Conservation (phyloP, 805 yeast genomes). For the Blastobotrys robertii region DNA sequence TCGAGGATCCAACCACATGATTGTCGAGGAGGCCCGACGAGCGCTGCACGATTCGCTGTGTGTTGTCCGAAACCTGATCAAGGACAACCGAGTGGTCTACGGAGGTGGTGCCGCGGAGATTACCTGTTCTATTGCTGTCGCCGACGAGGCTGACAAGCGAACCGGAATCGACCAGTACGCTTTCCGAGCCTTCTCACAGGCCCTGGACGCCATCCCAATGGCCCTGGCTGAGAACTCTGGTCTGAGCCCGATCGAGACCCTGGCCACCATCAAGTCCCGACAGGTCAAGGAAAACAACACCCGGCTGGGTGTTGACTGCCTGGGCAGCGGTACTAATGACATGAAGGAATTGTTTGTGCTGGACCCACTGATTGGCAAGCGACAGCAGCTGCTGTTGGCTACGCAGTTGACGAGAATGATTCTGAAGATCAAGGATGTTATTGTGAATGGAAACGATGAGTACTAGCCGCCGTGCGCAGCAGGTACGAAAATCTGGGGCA, state of each 20-base stretch:
- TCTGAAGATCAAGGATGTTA: slow-evolving; percentile 91
- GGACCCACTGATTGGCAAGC: slow-evolving; percentile 95
- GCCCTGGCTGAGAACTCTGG: slow-evolving; percentile 97
- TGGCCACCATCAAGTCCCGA: slow-evolving; percentile 71
- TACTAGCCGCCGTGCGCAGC: too few relatives aligned
- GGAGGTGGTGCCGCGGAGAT: slow-evolving; percentile 99
- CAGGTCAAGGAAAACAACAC: slow-evolving; percentile 68
- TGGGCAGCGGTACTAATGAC: slow-evolving; percentile 79
- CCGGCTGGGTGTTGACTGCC: slow-evolving; percentile 84
- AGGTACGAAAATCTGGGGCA: neutral
- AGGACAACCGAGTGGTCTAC: slow-evolving; percentile 90
- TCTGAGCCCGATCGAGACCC: slow-evolving; percentile 82
- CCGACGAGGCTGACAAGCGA: slow-evolving; percentile 85
- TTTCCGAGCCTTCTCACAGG: slow-evolving; percentile 86
- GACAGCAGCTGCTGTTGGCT: slow-evolving; percentile 89
- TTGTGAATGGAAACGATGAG: slow-evolving; percentile 77
- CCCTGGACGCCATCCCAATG: slow-evolving; percentile 87
- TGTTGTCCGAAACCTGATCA: slow-evolving; percentile 90
- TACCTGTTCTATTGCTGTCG: slow-evolving; percentile 82
- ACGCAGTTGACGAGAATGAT: slow-evolving; percentile 98
- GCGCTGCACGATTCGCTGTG: slow-evolving; percentile 95
- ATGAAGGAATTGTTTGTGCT: slow-evolving; percentile 92
- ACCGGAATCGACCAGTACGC: slow-evolving; percentile 97
- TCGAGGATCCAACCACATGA: slow-evolving; percentile 96
- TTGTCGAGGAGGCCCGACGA: slow-evolving; percentile 92